Evolutionary conservation across 495 filamentous ascomycete species (phyloP), one percentile per base, ranked within the genome.

Genomic region (Hypoxylon intermedium): DNA sequence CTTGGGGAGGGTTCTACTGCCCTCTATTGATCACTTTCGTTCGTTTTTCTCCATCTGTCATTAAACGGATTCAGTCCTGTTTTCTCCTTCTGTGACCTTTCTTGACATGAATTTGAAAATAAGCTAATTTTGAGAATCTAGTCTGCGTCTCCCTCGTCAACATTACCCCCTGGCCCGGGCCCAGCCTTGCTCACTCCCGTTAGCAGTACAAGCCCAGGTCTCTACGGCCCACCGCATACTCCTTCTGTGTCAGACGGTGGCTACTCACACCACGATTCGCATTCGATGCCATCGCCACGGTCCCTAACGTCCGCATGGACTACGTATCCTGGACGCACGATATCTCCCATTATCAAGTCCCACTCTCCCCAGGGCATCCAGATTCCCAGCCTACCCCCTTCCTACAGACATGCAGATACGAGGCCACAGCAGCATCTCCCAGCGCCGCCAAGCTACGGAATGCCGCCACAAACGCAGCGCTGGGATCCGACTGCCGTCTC

Each of bases 231-330:
- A 11, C 63, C 78, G 6, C 76, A 76, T 9, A 74, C 77, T 0
- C 74, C 75, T 3, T 73, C 75, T 0, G 60, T 74, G 13, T 64
- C 72, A 0, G 70, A 80, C 33, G 53, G 64, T 15, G 46, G 69
- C 15, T 58, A 57, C 26, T 55, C 63, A 4, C 74, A 79, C 58
- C 74, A 77, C 58, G 74, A 74, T n/a, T 61, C 67, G 11, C 74
- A 79, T 15, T 69, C 75, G 18, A 64, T 76, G 34, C 56, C 72
- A 1, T 79, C 76, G 19, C 75, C 75, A n/a, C 72, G 77, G 0
- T 72, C 74, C 2, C 65, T 80, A 0, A 65, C 70, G 5, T 60
- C 77, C 0, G 60, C 67, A 1, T 79, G 76, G 77, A 53, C 60
- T 0, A 47, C 72, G 0, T 80, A 80, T 48, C 62, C 68, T 9